Evolutionary conservation across 2,329 filamentous ascomycete genomes (phyloP), one percentile per base, ranked within the genome.

Genomic region (Colletotrichum gigasporum): DNA sequence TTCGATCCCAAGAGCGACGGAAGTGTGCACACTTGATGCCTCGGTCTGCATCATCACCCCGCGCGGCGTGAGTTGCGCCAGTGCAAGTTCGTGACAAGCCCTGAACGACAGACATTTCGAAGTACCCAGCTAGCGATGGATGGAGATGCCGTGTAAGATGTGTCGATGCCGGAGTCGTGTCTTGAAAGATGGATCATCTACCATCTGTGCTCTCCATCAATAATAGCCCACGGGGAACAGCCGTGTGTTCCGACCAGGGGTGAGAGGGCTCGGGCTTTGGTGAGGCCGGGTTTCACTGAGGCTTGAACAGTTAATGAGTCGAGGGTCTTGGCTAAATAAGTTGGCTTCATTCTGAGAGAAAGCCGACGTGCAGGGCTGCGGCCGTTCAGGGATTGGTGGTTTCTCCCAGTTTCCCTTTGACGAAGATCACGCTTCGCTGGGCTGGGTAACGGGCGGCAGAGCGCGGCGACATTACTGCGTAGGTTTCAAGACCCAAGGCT

Each of bases 261-360:
- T 35, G 53, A n/a, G 52, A 58, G 39, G 28, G 34, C 12, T 34
- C 42, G 30, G 14, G 41, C 37, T 53, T 32, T 14, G 12, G 30
- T 20, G 28, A 32, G n/a, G 28, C n/a, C 22, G 18, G 26, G 32
- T 44, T 53, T 39, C 22, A 39, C 7, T 54, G 48, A 32, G 35
- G 22, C 39, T 53, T 34, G 26, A 16, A 28, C 12, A 20, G 35
- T 34, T 32, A 22, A 42, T 32, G 26, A 44, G 52, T 44, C 39
- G 44, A 45, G 32, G 20, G 53, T 11, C 53, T 58, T 57, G 34
- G 59, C 35, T 11, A 5, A n/a, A n/a, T n/a, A n/a, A 57, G 10
- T 20, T 58, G 59, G 30, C 54, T 52, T 20, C 55, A 28, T n/a
- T 16, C 20, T 28, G n/a, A 28, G 34, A 45, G 32, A 51, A 47